Evolutionary conservation across 2,329 filamentous ascomycete species (phyloP).

Genomic region (Cladosporium colombiae): DNA sequence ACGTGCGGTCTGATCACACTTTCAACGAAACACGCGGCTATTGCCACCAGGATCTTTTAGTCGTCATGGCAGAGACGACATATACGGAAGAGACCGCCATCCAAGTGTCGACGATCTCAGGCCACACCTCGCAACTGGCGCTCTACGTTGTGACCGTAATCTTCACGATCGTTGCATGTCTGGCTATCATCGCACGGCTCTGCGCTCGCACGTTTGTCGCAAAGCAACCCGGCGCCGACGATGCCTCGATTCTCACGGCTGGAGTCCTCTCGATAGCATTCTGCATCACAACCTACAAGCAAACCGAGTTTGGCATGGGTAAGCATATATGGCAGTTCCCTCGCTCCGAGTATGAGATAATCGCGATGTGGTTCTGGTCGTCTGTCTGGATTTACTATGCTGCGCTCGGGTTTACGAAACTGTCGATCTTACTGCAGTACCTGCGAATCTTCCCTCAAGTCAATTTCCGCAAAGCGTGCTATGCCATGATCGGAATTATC

Average conservation of each 20-base stretch:
- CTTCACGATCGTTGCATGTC: slow-evolving; percentile 15
- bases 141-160: slow-evolving; percentile 16
- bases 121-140: slow-evolving; percentile 6
- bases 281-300: slow-evolving; percentile 20
- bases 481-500: slow-evolving; percentile 16
- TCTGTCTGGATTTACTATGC: slow-evolving; percentile 45
- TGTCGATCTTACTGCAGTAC: slow-evolving; percentile 52
- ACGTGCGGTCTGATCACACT: neutral
- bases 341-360: slow-evolving; percentile 10
- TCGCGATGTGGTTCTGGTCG: slow-evolving; percentile 23
- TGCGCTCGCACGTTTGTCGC: slow-evolving; percentile 10
- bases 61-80: slow-evolving; percentile 5
- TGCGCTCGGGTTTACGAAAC: slow-evolving; percentile 43
- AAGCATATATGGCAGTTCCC: slow-evolving; percentile 17
- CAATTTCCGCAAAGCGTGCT: slow-evolving; percentile 34
- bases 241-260: slow-evolving; percentile 11
- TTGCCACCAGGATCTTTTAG: neutral
- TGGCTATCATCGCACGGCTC: slow-evolving; percentile 11
- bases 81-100: slow-evolving; percentile 4
- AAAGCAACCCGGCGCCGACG: slow-evolving; percentile 14
- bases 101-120: slow-evolving; percentile 12
- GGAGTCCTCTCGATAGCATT: slow-evolving; percentile 15
- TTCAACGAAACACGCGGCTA: neutral
- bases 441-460: slow-evolving; percentile 49
- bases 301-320: slow-evolving; percentile 18